phyloP scores from a whole-genome alignment of 805 yeast species.

The Candida hungchunana region DNA sequence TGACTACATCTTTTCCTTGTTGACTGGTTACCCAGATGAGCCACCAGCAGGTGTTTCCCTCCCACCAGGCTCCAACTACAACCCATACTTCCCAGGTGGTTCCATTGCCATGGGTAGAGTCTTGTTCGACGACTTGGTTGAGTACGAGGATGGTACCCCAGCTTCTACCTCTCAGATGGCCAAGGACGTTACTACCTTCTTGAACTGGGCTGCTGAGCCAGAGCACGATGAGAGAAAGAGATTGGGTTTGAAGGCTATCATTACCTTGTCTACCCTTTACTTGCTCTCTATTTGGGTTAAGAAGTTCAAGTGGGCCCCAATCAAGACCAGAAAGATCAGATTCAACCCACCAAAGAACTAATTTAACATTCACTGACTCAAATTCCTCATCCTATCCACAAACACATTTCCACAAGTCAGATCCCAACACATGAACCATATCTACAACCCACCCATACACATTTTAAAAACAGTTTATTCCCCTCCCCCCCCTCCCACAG shows the following conservation, averaged over 20 bases:
- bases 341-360: constrained; percentile 87
- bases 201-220: constrained; percentile 98
- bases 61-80: constrained; percentile 94
- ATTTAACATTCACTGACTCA: constrained; percentile 8
- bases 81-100: constrained; percentile 99
- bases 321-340: constrained; percentile 90
- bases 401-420: not conserved
- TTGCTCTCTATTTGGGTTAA: constrained; percentile 85
- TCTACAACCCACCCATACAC: too few species aligned
- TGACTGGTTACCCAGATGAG: constrained; percentile 98
- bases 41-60: constrained; percentile 95
- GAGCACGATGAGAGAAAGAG: constrained; percentile 98
- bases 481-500: too few species aligned
- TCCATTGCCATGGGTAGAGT: constrained; percentile 99
- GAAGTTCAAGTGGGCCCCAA: constrained; percentile 96
- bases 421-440: not conserved
- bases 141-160: constrained; percentile 98
- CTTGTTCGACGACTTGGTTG: constrained; percentile 93
- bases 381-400: not conserved
- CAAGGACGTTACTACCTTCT: constrained; percentile 92
- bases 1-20: constrained; percentile 90
- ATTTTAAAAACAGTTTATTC: too few species aligned
- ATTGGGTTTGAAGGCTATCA: constrained; percentile 88
- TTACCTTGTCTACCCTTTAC: constrained; percentile 74
- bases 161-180: constrained; percentile 99